These are phyloP conservation scores for Xanthoconium purpureum DNA, from an alignment of 768 basidiomycete species.

Conservation along the genomic window DNA sequence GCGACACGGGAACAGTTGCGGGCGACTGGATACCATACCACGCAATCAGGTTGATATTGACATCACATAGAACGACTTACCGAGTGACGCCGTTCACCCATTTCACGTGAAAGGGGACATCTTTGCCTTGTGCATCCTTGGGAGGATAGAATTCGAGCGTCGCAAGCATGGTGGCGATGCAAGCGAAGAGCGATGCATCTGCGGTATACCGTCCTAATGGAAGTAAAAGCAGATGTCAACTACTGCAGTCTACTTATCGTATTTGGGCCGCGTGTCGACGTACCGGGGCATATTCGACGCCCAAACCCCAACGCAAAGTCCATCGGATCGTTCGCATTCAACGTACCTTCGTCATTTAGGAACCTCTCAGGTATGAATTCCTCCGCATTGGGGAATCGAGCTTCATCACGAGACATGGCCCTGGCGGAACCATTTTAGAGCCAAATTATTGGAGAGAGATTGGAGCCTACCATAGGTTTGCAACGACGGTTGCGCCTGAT, in stretches of 20 bases:
- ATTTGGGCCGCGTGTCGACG: background rate
- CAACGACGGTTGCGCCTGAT: too few species aligned
- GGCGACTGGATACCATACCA: constrained; percentile 1
- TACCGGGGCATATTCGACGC: constrained; percentile 6
- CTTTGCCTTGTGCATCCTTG: background rate
- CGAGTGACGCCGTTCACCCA: constrained; percentile 8
- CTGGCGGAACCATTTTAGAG: too few species aligned
- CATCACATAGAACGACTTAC: background rate
- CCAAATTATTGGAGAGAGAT: too few species aligned
- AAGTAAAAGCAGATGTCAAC: background rate
- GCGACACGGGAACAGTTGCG: constrained; percentile 7
- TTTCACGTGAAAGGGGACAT: background rate
- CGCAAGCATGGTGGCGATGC: constrained; percentile 14
- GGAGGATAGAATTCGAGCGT: constrained; percentile 5
- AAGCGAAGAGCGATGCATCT: constrained; percentile 5
- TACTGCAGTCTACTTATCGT: background rate
- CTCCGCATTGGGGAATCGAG: too few species aligned
- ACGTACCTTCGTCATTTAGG: too few species aligned
- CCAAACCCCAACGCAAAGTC: constrained; percentile 17
- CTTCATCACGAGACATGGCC: too few species aligned
- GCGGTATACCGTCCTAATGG: background rate
- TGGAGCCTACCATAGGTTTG: too few species aligned
- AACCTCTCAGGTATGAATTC: too few species aligned
- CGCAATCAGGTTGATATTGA: background rate
- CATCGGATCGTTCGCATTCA: constrained; percentile 5